Evolutionary conservation across 2,329 filamentous ascomycete species (phyloP), one percentile per base, ranked within the genome.

Genomic region (Sphaerulina musiva): DNA sequence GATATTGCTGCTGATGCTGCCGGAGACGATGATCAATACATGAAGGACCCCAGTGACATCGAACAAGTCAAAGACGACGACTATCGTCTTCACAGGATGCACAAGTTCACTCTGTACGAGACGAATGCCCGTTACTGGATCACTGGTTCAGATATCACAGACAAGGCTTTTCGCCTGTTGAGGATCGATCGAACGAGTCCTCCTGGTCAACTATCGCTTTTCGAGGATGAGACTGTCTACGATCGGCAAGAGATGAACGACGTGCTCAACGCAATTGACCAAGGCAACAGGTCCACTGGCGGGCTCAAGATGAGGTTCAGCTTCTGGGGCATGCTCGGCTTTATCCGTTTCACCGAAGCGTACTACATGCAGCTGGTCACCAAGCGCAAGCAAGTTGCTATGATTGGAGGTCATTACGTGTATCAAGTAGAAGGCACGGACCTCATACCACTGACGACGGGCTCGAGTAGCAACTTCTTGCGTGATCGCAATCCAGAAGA

Each of bases 281-380:
- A 97, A 68, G 93, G 93, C 0, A 98, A 97, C 70, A 91, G 88
- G 66, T 84, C 82, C 6, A 89, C 89, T 0, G 93, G 93, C 23
- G 93, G 93, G 1, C 80, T 98, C 72, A 93, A 87, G 70, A 78
- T 95, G 53, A 89, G 88, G 56, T 95, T 88, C 70, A 95, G 84
- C 55, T 89, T 88, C 4, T 98, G 92, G 93, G 93, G 93, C 1
- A 74, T 98, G 26, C 76, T 98, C 26, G 93, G 93, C 3, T 98
- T 98, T 70, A 93, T 98, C 70, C 82, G 88, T 57, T 97, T 98
- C 70, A 98, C 93, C 0, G 90, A 92, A 1, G 84, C 89, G 2
- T 96, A 95, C 70, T 98, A 98, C 70, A 97, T 98, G 91, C 79
- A 97, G 31, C 75, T 97, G 46, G 91, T 97, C 66, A 96, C 91